phyloP scores from a whole-genome alignment of 805 yeast genomes.

The Candida fluviatilis region DNA sequence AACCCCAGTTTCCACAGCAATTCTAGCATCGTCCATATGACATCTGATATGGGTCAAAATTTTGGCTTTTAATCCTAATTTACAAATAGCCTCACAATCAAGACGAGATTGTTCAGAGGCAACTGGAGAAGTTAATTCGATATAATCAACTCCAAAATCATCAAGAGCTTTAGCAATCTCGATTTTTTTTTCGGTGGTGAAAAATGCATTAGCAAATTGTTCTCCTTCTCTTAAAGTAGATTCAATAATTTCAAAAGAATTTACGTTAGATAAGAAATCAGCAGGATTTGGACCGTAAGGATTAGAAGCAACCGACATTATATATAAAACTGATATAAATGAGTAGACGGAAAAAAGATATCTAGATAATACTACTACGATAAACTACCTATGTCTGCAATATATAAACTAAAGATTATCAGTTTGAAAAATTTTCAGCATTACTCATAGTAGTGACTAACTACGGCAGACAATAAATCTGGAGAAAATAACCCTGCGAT shows the following conservation, averaged over 20 bases:
- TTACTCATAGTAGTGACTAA: conserved; percentile 1
- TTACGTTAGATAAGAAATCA: conserved; percentile 52
- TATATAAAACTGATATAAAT: neutral
- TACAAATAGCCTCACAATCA: conserved; percentile 58
- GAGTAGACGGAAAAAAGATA: too few species aligned
- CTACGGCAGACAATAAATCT: neutral
- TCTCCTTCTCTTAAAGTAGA: conserved; percentile 62
- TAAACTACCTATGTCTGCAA: too few species aligned
- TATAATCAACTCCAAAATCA: conserved; percentile 59
- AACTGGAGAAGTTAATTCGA: conserved; percentile 57
- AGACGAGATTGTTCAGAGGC: conserved; percentile 55
- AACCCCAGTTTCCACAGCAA: conserved; percentile 60
- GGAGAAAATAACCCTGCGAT: neutral
- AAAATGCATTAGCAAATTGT: conserved; percentile 61
- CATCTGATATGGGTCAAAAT: conserved; percentile 58
- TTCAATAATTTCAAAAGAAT: conserved; percentile 50
- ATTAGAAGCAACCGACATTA: conserved; percentile 25
- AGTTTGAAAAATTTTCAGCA: conserved; percentile 1
- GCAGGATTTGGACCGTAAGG: conserved; percentile 60
- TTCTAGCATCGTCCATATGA: conserved; percentile 58
- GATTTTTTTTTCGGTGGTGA: conserved; percentile 51
- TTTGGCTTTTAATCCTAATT: conserved; percentile 55
- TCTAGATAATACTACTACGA: too few species aligned
- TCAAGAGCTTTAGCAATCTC: conserved; percentile 59
- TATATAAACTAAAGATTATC: too few species aligned